These are phyloP conservation scores for Fraxinus angustifolia DNA, from an alignment of 305 asterid species.

Conservation along the genomic window DNA sequence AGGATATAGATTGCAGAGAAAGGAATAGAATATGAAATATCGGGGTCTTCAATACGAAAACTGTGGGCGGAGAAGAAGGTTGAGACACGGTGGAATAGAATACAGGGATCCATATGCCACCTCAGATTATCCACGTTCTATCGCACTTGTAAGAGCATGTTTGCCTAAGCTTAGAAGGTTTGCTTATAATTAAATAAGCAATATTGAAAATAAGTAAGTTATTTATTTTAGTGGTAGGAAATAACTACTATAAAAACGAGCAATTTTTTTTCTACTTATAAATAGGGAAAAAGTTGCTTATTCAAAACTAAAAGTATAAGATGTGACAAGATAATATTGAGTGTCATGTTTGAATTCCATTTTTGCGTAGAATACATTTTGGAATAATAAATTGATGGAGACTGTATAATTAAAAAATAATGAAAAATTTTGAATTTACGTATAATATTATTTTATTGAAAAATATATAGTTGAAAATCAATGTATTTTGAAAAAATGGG, in stretches of 20 bases:
- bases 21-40: not conserved
- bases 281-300: not conserved
- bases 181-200: not conserved
- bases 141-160: not conserved
- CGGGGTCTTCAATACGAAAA: conserved; percentile 14
- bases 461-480: too few species aligned
- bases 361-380: not conserved
- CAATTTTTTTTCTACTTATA: not conserved
- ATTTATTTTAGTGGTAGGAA: not conserved
- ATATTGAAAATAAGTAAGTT: not conserved
- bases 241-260: not conserved
- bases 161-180: not conserved
- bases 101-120: conserved; percentile 34
- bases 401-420: too few species aligned
- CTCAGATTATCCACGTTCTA: conserved; percentile 26
- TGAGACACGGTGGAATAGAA: conserved; percentile 30
- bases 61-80: conserved; percentile 53
- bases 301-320: not conserved
- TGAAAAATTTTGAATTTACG: not conserved
- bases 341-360: not conserved
- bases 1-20: not conserved
- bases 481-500: not conserved
- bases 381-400: not conserved
- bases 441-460: too few species aligned
- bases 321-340: not conserved